Base-by-base conservation (phyloP, 129 eudicot species). In the Flaveria ramosissima region DNA sequence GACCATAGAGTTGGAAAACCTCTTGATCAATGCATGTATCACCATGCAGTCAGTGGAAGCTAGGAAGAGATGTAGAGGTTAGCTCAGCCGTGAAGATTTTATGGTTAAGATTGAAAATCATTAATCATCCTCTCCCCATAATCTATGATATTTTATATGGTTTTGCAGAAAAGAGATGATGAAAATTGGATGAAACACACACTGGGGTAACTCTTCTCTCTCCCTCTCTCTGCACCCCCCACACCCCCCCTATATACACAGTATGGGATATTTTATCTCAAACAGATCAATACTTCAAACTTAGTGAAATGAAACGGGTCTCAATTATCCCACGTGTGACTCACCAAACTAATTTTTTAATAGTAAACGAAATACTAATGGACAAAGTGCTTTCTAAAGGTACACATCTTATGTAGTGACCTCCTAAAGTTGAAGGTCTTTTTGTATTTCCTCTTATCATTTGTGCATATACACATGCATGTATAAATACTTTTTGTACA, bases 31-130 rank as follows among this genome's bases (percentile, higher is more conserved):
- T 80, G 97, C 97, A 15, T 84, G 96, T 60, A 78, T 93, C 68
- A 91, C 97, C 65, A 93, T 93, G 98, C 98, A 93, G 86, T 93
- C 98, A 47, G 98, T 97, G 74, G 98, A 93, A 83, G 98, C 98
- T 20, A 88, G 98, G 83, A 93, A 81, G 98, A 93, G 79, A 93
- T n/a, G 98, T 76, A 90, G 98, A 85, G 98, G 98, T n/a, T n/a
- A 80, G 98, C 98, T 48, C 98, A 93, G 97, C 2, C 97, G 98
- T 78, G 98, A 93, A 89, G 98, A 93, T 85, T 93, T 93, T 77
- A 82, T 97, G 79, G 98, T 93, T 50, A n/a, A n/a, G n/a, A n/a
- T n/a, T n/a, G n/a, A n/a, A n/a, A n/a, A n/a, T n/a, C n/a, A n/a
- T n/a, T n/a, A n/a, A n/a, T n/a, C n/a, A n/a, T n/a, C n/a, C n/a